A percentile compares a stretch with the other conserved stretches of the same genome.
phyloP scores from a whole-genome alignment of 306 rosid species.

The Lablab purpureus region DNA sequence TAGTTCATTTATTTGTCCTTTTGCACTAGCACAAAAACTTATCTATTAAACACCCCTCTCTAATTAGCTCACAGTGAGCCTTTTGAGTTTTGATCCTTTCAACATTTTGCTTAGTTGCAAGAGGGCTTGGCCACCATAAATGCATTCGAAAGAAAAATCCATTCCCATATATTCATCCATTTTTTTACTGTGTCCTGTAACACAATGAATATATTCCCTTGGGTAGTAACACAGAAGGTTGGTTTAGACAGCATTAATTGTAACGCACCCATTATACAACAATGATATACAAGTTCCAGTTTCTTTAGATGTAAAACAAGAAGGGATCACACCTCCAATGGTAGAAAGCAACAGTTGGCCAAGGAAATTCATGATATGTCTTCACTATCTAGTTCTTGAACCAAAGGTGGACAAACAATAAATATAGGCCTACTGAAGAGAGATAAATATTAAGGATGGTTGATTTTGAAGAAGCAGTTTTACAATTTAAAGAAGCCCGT shows the following conservation, averaged over 20 bases:
- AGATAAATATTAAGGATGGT: slow-evolving; percentile 32
- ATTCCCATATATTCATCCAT: too few relatives aligned
- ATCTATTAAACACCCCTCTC: too few relatives aligned
- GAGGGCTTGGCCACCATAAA: too few relatives aligned
- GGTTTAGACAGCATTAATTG: neutral
- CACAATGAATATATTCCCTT: neutral
- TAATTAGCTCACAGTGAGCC: too few relatives aligned
- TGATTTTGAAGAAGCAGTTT: slow-evolving; percentile 33
- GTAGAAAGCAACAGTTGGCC: slow-evolving; percentile 30
- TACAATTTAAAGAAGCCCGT: neutral
- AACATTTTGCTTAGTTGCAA: too few relatives aligned
- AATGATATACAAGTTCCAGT: neutral
- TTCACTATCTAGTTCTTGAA: slow-evolving; percentile 31
- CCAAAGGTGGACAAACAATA: slow-evolving; percentile 14
- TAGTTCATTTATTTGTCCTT: too few relatives aligned
- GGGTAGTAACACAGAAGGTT: neutral
- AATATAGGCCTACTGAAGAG: slow-evolving; percentile 41
- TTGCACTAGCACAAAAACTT: too few relatives aligned
- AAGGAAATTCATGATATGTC: slow-evolving; percentile 6
- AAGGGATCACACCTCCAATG: slow-evolving; percentile 4
- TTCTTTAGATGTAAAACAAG: slow-evolving; percentile 8
- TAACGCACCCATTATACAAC: neutral
- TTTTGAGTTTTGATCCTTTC: too few relatives aligned
- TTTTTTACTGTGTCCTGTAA: neutral
- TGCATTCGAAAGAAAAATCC: too few relatives aligned